These are phyloP conservation scores for Knoxdaviesia capensis DNA, from an alignment of 2,329 filamentous ascomycete genomes.

Conservation along the genomic window DNA sequence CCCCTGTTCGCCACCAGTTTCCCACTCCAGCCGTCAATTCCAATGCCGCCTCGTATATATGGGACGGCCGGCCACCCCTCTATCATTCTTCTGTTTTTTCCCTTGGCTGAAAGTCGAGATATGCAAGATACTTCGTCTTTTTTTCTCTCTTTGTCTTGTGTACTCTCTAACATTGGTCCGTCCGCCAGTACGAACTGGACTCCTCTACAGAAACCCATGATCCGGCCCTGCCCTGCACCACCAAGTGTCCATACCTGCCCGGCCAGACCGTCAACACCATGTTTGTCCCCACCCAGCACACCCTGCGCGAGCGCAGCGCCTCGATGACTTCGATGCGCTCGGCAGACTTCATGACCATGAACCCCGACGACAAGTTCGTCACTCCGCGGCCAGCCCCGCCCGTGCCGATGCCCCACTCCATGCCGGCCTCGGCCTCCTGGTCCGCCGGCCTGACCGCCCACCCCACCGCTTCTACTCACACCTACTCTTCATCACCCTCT, in stretches of 20 bases:
- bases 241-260: conserved; percentile 64
- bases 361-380: conserved; percentile 57
- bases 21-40: too few relatives aligned
- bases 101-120: too few relatives aligned
- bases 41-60: too few relatives aligned
- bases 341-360: conserved; percentile 50
- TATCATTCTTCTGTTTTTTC: not conserved
- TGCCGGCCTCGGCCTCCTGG: conserved; percentile 12
- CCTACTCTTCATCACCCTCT: conserved; percentile 1
- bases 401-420: conserved; percentile 5
- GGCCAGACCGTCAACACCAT: conserved; percentile 77
- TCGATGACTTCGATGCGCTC: conserved; percentile 41
- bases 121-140: conserved; percentile 5
- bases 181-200: conserved; percentile 57
- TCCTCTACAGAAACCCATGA: conserved; percentile 61
- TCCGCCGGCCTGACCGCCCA: conserved; percentile 7
- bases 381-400: conserved; percentile 41
- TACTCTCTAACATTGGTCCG: conserved; percentile 2
- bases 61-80: too few relatives aligned
- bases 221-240: conserved; percentile 51
- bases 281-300: conserved; percentile 53
- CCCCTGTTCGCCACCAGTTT: too few relatives aligned
- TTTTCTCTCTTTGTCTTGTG: not conserved
- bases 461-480: not conserved
- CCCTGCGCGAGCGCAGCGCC: conserved; percentile 37